phyloP scores from a whole-genome alignment of 805 yeast species.

The Metschnikowia reukaufii region DNA sequence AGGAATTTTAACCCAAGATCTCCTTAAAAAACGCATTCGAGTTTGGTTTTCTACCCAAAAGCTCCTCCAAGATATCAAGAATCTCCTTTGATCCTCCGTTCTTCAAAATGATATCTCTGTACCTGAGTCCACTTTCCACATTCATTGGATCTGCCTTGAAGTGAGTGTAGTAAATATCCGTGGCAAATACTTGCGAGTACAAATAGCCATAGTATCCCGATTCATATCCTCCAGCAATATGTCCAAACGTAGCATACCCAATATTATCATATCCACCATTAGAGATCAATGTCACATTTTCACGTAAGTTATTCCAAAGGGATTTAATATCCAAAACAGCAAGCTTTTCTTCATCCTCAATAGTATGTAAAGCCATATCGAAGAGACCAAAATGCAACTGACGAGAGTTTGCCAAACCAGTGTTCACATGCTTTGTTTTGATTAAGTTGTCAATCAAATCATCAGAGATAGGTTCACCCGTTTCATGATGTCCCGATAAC shows the following conservation, averaged over 20 bases:
- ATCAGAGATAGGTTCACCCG: conserved; percentile 58
- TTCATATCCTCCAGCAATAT: conserved; percentile 79
- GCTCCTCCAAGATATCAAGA: conserved; percentile 58
- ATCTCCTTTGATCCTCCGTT: conserved; percentile 77
- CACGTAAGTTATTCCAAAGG: conserved; percentile 66
- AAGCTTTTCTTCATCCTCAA: conserved; percentile 42
- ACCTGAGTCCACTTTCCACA: conserved; percentile 57
- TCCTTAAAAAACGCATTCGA: conserved; percentile 72
- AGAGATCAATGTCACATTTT: conserved; percentile 58
- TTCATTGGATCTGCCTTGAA: conserved; percentile 71
- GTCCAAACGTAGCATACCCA: conserved; percentile 79
- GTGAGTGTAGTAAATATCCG: conserved; percentile 73
- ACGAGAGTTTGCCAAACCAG: conserved; percentile 67
- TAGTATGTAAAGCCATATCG: conserved; percentile 69
- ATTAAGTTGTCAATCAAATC: conserved; percentile 17
- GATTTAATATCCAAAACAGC: conserved; percentile 47
- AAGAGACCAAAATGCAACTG: conserved; percentile 79
- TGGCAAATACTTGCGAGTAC: conserved; percentile 84
- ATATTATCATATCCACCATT: conserved; percentile 56
- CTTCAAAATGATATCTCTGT: conserved; percentile 66
- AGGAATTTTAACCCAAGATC: conserved; percentile 31
- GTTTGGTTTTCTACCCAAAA: conserved; percentile 75
- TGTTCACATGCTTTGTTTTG: conserved; percentile 52
- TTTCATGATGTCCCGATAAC: conserved; percentile 65
- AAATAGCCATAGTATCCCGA: conserved; percentile 85